Evolutionary conservation across 2,329 filamentous ascomycete genomes (phyloP), one percentile per base, ranked within the genome.

Genomic region (Aspergillus ruber): DNA sequence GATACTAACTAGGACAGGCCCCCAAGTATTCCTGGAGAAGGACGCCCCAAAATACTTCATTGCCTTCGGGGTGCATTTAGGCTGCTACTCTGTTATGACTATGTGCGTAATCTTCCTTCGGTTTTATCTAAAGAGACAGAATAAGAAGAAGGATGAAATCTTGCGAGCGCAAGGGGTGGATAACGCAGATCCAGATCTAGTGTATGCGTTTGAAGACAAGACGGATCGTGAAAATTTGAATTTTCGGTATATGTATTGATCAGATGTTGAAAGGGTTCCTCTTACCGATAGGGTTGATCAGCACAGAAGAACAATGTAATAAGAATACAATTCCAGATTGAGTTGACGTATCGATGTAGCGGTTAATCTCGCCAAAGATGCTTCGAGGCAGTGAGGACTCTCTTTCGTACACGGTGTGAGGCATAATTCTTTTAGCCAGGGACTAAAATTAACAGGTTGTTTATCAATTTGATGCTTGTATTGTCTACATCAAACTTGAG

Each of bases 21-120:
- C 83, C 1, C 82, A 85, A 59, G 80, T 85, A 0, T 86, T 85
- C 66, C 73, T 82, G 6, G 66, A 70, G 15, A 71, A 72, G 59
- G 80, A 88, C 58, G 73, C 71, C 0, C 84, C 85, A 0, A 74
- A 79, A 7, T 88, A 88, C 64, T 81, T 83, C 39, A 85, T 81
- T 50, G 85, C 85, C 1, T 86, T 86, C 50, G 74, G 81, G 5
- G 83, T 82, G 1, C 84, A 88, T 56, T 71, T 88, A 7, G 84
- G 80, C 12, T 88, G 85, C 67, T 88, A 88, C 62, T 68, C 72
- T 0, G 67, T 80, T 23, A 72, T 86, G 20, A 78, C 84, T 1
- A 23, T 81, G 3, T 74, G 81, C 4, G 75, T 86, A 17, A 44
- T 81, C 2, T 74, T 69, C 51, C 70, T 86, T 56, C 71, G 83